Evolutionary conservation across 352 stramenopile species (phyloP), one percentile per base, ranked within the genome.

Genomic region (Globisporangium polare): DNA sequence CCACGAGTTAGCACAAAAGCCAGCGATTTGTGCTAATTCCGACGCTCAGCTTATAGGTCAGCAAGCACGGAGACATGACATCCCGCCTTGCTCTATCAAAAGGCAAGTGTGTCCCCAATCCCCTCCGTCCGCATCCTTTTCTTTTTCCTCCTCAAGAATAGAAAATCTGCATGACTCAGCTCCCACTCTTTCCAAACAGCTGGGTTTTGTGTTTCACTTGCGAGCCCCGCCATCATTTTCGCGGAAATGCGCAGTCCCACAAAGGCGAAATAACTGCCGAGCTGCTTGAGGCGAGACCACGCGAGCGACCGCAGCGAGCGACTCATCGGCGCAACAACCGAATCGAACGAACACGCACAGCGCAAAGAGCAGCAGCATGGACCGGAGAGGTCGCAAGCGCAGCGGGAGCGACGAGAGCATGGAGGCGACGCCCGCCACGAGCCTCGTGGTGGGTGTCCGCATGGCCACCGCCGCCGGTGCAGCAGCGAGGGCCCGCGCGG

Each of bases 361-460:
- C 10, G 15, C 35, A 43, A 5, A 50, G 20, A 47, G 15, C 31
- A 45, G 12, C 52, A 24, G 12, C 7, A 49, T 49, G 54, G 24
- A 60, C 15, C 3, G 2, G 5, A 45, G 33, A 33, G 22, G 26
- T 20, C 41, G 39, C 27, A 29, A 45, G 20, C 53, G 22, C 1
- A 51, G 54, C 54, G 26, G 17, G 35, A 52, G 53, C 18, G 39
- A 42, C 18, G 54, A 60, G 54, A 18, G 54, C 35, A 18, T 20
- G 31, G 51, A 33, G 29, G 29, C 29, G 29, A 33, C 29, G 29
- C 15, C 22, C 12, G n/a, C 22, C 10, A 35, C 18, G 20, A 39
- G 46, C 17, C 24, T 33, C 50, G 18, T 43, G 20, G 18, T 6
- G 18, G 15, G 12, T 33, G 29, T 7, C 33, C 0, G 29, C 7